Percentiles rank a stretch among this genome's conserved stretches.
phyloP scores from a whole-genome alignment of 2,329 filamentous ascomycete genomes.

The Coniochaeta prunicola region DNA sequence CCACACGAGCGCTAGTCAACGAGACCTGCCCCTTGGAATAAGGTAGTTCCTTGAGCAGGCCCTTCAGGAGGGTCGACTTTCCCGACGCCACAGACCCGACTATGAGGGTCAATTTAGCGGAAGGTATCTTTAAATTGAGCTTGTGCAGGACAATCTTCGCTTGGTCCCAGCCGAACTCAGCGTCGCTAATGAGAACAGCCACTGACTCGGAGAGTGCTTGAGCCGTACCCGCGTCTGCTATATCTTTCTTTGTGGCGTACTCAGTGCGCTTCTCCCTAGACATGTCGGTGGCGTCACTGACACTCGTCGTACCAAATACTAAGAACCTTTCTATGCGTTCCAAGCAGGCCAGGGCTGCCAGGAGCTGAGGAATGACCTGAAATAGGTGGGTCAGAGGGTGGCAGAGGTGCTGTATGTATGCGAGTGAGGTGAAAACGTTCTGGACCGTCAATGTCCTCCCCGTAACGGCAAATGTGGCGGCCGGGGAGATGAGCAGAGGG shows the following conservation, averaged over 20 bases:
- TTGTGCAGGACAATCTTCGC: not conserved
- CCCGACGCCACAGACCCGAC: slow-evolving; percentile 27
- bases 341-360: not conserved
- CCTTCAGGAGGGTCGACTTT: slow-evolving; percentile 24
- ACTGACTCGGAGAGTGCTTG: not conserved
- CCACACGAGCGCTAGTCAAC: slow-evolving; percentile 6
- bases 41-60: slow-evolving; percentile 19
- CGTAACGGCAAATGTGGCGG: not conserved
- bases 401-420: not conserved
- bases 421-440: not conserved
- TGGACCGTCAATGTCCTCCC: not conserved
- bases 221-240: no score
- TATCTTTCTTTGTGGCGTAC: not conserved
- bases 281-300: not conserved
- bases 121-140: slow-evolving; percentile 4
- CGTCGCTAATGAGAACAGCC: not conserved
- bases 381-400: not conserved
- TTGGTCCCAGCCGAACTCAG: not conserved
- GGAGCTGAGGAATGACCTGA: not conserved
- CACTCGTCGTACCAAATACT: slow-evolving; percentile 10
- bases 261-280: not conserved
- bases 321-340: slow-evolving; percentile 12
- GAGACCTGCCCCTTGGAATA: slow-evolving; percentile 12
- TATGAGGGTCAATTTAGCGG: slow-evolving; percentile 15
- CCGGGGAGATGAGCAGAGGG: slow-evolving; percentile 8